A percentile compares a stretch with the other conserved stretches of the same genome.
These are phyloP conservation scores for Coniella vitis DNA, from an alignment of 2,329 filamentous ascomycete genomes.

Conservation along the genomic window DNA sequence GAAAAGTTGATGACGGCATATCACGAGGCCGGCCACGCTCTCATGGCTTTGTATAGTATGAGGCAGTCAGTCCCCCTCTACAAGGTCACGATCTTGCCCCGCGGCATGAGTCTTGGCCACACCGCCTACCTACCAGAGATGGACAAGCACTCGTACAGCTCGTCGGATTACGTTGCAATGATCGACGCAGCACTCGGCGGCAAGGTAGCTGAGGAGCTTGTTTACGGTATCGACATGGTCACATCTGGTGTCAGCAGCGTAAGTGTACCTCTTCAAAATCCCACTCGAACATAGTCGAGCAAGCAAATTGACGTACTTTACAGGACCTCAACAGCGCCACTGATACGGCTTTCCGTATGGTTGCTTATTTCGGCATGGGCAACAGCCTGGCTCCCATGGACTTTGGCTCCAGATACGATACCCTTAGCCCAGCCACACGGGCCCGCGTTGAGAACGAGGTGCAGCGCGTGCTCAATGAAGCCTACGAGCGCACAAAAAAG, in stretches of 20 bases:
- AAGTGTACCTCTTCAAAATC: conserved; percentile 29
- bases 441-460: conserved; percentile 84
- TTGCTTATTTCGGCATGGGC: conserved; percentile 87
- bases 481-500: conserved; percentile 63
- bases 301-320: conserved; percentile 22
- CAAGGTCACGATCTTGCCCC: conserved; percentile 94
- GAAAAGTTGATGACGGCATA: conserved; percentile 97
- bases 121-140: conserved; percentile 85
- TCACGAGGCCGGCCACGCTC: conserved; percentile 92
- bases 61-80: conserved; percentile 73
- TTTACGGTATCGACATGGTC: conserved; percentile 86
- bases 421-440: conserved; percentile 79
- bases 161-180: conserved; percentile 65
- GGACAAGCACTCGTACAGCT: conserved; percentile 86
- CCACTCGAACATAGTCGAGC: not conserved
- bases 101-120: conserved; percentile 78
- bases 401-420: conserved; percentile 71
- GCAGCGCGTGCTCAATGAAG: conserved; percentile 74
- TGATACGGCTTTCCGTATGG: conserved; percentile 75
- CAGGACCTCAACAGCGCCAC: conserved; percentile 83
- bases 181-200: conserved; percentile 70
- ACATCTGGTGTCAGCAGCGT: conserved; percentile 80
- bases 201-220: conserved; percentile 78
- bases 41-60: conserved; percentile 76
- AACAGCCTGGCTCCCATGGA: conserved; percentile 83